Percentiles rank a stretch among this genome's conserved stretches.
phyloP scores from a whole-genome alignment of 164 flowering plant genomes.

The Vitis rotundifolia region DNA sequence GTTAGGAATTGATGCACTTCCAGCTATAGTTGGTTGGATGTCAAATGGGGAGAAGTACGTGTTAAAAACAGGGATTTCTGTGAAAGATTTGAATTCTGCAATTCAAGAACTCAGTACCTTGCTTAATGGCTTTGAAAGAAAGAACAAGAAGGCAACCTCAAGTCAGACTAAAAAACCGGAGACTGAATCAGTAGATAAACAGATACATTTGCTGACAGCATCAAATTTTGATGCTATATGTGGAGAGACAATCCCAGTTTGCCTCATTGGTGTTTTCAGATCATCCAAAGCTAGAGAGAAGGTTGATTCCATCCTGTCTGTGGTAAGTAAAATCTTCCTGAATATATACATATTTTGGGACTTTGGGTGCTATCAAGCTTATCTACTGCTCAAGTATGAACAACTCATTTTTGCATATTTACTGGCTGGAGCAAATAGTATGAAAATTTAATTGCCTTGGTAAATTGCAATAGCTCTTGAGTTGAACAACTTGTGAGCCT shows the following conservation, averaged over 20 bases:
- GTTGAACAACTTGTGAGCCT: no score
- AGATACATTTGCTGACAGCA: conserved; percentile 49
- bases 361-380: no score
- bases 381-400: no score
- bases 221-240: conserved; percentile 66
- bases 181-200: conserved; percentile 33
- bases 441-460: no score
- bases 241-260: conserved; percentile 69
- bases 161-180: conserved; percentile 32
- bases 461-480: no score
- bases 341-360: no score
- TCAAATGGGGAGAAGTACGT: conserved; percentile 79
- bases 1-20: conserved; percentile 73
- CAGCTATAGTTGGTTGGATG: conserved; percentile 87
- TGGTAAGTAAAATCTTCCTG: conserved; percentile 43
- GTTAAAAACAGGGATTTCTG: conserved; percentile 66
- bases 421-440: no score
- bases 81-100: conserved; percentile 78
- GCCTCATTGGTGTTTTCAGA: conserved; percentile 82
- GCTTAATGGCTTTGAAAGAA: conserved; percentile 71
- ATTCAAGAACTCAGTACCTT: conserved; percentile 57
- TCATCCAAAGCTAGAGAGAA: conserved; percentile 65
- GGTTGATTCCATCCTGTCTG: conserved; percentile 55
- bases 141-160: conserved; percentile 59
- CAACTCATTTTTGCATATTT: no score